A percentile compares a stretch with the other conserved stretches of the same genome.
phyloP scores from a whole-genome alignment of 306 rosid genomes.

The Ochetophila trinervis region DNA sequence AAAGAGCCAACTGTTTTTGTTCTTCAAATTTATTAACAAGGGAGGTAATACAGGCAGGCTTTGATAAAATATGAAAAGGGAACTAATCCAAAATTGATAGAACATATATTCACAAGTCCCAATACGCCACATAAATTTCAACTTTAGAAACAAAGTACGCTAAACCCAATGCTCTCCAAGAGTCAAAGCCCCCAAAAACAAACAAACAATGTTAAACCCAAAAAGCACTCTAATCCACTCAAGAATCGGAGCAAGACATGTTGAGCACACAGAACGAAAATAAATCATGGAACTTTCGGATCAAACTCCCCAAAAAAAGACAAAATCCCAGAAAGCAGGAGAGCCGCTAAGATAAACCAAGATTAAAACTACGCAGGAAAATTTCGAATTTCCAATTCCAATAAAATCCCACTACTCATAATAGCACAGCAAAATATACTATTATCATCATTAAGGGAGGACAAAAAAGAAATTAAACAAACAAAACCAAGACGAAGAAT shows the following conservation, averaged over 20 bases:
- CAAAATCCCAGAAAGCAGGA: not conserved
- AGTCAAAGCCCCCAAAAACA: not conserved
- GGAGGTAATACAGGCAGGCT: not conserved
- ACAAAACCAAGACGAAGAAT: not conserved
- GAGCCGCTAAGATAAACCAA: not conserved
- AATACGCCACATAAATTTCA: not conserved
- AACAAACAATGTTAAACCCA: too few relatives aligned
- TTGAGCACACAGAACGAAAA: not conserved
- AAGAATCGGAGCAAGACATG: not conserved
- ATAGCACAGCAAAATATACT: not conserved
- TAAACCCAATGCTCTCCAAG: not conserved
- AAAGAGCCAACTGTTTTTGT: not conserved
- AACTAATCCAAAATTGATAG: not conserved
- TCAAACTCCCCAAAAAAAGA: not conserved
- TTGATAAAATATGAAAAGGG: not conserved
- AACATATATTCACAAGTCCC: not conserved
- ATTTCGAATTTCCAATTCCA: not conserved
- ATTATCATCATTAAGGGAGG: not conserved
- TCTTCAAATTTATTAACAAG: not conserved
- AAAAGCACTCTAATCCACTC: too few relatives aligned
- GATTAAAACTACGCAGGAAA: not conserved
- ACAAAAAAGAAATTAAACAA: not conserved
- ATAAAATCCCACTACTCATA: conserved; percentile 7
- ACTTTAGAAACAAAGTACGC: not conserved
- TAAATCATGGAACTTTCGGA: not conserved